Conservation (phyloP, 495 filamentous ascomycete species). For the Astrothelium macrocarpum region DNA sequence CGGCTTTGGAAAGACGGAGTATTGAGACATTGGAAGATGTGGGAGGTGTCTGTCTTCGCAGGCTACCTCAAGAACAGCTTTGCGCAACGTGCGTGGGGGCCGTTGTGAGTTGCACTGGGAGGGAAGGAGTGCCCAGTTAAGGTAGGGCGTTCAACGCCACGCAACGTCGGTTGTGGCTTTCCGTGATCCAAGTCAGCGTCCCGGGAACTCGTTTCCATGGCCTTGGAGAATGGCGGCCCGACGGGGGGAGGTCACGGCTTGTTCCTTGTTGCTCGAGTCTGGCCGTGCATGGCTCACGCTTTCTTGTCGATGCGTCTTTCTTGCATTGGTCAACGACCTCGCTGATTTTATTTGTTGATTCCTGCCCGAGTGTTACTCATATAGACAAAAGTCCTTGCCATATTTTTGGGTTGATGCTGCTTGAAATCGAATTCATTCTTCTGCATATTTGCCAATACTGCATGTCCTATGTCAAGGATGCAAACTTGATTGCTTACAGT, state of each 20-base stretch:
- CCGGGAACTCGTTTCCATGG: slow-evolving; percentile 5
- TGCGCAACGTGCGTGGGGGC: slow-evolving; percentile 1
- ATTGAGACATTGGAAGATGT: not conserved
- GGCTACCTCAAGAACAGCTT: too few species aligned
- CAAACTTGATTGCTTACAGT: not conserved
- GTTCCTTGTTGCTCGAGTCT: not conserved
- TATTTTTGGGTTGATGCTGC: not conserved
- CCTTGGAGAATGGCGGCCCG: slow-evolving; percentile 1
- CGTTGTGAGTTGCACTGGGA: not conserved
- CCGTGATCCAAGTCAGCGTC: not conserved
- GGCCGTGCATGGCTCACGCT: not conserved
- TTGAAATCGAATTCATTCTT: not conserved
- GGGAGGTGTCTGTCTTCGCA: not conserved
- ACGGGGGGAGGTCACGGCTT: not conserved
- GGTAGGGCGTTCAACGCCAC: not conserved
- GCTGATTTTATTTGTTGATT: not conserved
- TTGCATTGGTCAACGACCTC: not conserved
- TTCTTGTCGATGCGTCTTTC: not conserved
- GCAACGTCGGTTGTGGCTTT: not conserved
- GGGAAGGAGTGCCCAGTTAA: not conserved
- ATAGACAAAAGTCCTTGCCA: not conserved
- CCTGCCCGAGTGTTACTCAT: not conserved
- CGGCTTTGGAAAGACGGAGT: not conserved
- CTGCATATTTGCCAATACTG: not conserved
- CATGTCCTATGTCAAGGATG: not conserved